Evolutionary conservation across 805 yeast species (phyloP), one percentile per base, ranked within the genome.

Genomic region (Starmerella powellii): DNA sequence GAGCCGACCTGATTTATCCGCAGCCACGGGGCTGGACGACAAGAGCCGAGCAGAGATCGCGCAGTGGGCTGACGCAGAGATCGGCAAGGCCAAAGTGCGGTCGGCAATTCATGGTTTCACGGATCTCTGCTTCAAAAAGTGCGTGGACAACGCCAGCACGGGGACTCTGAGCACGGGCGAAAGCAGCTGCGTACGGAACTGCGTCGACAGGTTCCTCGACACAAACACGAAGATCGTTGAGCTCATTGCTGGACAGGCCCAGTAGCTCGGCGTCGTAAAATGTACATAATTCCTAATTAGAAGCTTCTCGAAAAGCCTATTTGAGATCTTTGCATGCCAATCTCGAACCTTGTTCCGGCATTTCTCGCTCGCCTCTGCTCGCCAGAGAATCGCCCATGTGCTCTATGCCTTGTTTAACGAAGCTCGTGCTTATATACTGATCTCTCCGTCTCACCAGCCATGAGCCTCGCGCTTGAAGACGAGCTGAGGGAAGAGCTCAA

Each of bases 111-210:
- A 87, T 60, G 74, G 71, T 56, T 85, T 84, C 72, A 86, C 95
- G 21, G 87, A 85, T 58, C 70, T 79, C 68, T 87, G 97, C 61
- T 87, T 85, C 71, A 82, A 80, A 60, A 81, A 82, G 63, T 87
- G 97, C 62, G 72, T 85, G 40, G 63, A 66, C 37, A 59, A 63
- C 20, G 54, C 49, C 21, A 40, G 54, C 47, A 46, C 63, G 4
- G 55, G 54, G 34, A 60, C 73, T 38, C 66, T 86, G 50, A 68
- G 68, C 48, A 40, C 63, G 2, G 60, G 61, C 42, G 96, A 87
- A 62, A 81, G 79, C 51, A 62, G 67, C 28, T 87, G 96, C 60
- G 64, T 87, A 58, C 64, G 68, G 45, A 80, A 80, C 65, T 87
- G 97, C 62, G 74, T 87, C 52, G 80, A 82, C 63, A 66, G 94